phyloP scores from a whole-genome alignment of 176 grass and related monocot genomes.

The Canna indica region DNA sequence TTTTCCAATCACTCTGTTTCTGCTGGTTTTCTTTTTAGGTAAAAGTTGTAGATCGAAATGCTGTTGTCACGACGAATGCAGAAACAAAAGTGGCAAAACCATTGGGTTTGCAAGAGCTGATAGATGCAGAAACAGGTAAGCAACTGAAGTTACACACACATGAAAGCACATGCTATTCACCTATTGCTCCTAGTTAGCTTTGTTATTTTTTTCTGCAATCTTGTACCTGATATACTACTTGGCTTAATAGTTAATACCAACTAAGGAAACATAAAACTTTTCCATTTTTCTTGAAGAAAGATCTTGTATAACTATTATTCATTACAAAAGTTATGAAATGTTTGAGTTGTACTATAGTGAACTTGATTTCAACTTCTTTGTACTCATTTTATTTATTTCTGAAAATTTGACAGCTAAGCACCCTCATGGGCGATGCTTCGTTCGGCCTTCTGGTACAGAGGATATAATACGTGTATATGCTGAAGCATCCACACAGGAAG shows the following conservation, averaged over 20 bases:
- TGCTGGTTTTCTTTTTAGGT: conserved; percentile 32
- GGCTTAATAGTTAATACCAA: too few species aligned
- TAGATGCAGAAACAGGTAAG: conserved; percentile 66
- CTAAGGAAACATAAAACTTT: background rate
- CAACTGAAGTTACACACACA: background rate
- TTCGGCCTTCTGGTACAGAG: conserved; percentile 81
- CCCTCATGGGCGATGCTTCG: conserved; percentile 57
- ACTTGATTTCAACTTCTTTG: background rate
- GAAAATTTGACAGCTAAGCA: conserved; percentile 44
- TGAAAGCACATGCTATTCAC: background rate
- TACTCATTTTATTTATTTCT: background rate
- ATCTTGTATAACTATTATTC: too few species aligned
- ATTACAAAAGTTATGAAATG: too few species aligned
- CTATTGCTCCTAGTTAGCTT: background rate
- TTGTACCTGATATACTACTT: background rate
- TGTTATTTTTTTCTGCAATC: background rate
- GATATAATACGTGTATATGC: conserved; percentile 85
- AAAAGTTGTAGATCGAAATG: conserved; percentile 72
- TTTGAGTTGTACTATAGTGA: background rate
- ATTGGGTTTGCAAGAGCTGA: conserved; percentile 54
- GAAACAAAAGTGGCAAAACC: conserved; percentile 64
- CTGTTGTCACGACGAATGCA: conserved; percentile 58
- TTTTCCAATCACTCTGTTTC: background rate
- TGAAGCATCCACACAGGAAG: conserved; percentile 58
- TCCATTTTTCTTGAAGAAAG: too few species aligned